Evolutionary conservation across 495 filamentous ascomycete species (phyloP).

Genomic region (Neurospora pannonica): DNA sequence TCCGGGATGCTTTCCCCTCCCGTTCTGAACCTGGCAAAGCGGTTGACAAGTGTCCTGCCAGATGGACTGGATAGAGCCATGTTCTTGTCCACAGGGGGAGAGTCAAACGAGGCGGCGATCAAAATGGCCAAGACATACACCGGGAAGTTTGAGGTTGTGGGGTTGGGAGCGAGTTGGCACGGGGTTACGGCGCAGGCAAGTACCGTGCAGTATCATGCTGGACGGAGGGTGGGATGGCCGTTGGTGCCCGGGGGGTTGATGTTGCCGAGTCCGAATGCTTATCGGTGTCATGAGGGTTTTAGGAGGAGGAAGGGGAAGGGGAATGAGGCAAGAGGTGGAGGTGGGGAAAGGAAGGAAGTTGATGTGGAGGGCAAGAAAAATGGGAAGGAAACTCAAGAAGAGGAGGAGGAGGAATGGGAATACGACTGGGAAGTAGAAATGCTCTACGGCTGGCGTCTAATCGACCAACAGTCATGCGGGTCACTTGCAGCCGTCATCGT

Average conservation of each 20-base stretch:
- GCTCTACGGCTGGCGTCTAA: slow-evolving; percentile 42
- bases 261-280: slow-evolving; percentile 45
- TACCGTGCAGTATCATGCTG: slow-evolving; percentile 38
- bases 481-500: slow-evolving; percentile 47
- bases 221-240: slow-evolving; percentile 35
- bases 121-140: slow-evolving; percentile 49
- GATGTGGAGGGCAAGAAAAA: slow-evolving; percentile 22
- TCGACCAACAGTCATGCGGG: slow-evolving; percentile 43
- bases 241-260: slow-evolving; percentile 25
- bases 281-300: slow-evolving; percentile 38
- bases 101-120: slow-evolving; percentile 46
- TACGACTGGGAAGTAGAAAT: slow-evolving; percentile 51
- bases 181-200: slow-evolving; percentile 38
- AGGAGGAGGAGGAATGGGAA: slow-evolving; percentile 32
- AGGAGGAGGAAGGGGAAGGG: slow-evolving; percentile 37
- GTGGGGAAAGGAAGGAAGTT: neutral
- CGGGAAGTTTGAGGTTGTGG: slow-evolving; percentile 49
- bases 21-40: slow-evolving; percentile 36
- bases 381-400: slow-evolving; percentile 27
- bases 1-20: slow-evolving; percentile 46
- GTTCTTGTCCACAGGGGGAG: slow-evolving; percentile 46
- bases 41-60: slow-evolving; percentile 35
- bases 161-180: slow-evolving; percentile 43
- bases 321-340: slow-evolving; percentile 30
- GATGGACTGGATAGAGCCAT: slow-evolving; percentile 42